Evolutionary conservation across 805 yeast genomes (phyloP), one percentile per base, ranked within the genome.

Genomic region (Maudiozyma serrabonitensis): DNA sequence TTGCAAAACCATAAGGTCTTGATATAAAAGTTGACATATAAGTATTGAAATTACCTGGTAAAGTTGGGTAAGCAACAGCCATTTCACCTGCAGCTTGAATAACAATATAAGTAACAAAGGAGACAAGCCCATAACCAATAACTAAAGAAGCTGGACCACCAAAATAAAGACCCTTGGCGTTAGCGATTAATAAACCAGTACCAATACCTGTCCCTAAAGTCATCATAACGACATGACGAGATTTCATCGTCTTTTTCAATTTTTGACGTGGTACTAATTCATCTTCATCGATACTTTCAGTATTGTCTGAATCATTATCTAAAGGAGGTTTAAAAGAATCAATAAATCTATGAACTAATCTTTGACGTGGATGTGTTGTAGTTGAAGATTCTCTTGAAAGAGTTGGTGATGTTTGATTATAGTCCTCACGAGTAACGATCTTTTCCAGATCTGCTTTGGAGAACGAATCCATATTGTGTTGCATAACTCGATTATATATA

Each of bases 151-250:
- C 74, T 7, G 79, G 78, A 43, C 79, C 79, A 53, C 75, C 75
- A 16, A 57, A 54, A 28, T 59, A 56, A 31, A 75, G 55, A 18
- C 75, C 72, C 56, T 72, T 65, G 43, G 79, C 83, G 44, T 75
- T 68, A 48, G 82, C 84, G 49, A 79, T 78, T 56, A 75, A 68
- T 34, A 81, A 67, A 52, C 86, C 87, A 13, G 91, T 82, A 58
- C 95, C 95, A 52, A 87, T 82, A 42, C 90, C 82, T 49, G 91
- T 89, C 48, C 90, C 93, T 46, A 87, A 72, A 43, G 93, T 87
- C 65, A 87, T 82, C 79, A 85, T 78, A 52, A 79, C 76, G 52
- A 82, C 75, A 55, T 83, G 89, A 40, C 76, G 62, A 13, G 67
- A 54, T 38, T 62, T 61, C 54, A 54, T 51, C 1, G 54, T 46